These are phyloP conservation scores for Pseudocercospora cruenta DNA, from an alignment of 2,329 filamentous ascomycete species.

Conservation along the genomic window DNA sequence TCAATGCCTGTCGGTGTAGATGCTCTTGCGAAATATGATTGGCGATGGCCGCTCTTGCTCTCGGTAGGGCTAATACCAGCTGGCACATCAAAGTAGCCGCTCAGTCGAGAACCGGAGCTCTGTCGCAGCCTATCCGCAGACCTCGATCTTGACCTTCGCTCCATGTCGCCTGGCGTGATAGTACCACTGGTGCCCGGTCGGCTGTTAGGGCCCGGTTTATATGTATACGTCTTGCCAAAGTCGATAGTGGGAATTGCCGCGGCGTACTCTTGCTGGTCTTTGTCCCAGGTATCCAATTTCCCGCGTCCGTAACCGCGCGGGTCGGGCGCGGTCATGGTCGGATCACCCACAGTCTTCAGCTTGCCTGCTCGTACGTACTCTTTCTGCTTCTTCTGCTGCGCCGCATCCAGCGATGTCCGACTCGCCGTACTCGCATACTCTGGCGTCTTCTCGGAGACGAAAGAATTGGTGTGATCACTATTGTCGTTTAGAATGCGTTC, in stretches of 20 bases:
- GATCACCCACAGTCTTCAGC: constrained; percentile 72
- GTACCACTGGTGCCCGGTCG: constrained; percentile 61
- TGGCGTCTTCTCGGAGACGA: constrained; percentile 59
- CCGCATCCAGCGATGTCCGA: constrained; percentile 48
- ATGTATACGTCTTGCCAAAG: constrained; percentile 82
- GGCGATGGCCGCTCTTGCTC: constrained; percentile 29
- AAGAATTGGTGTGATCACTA: constrained; percentile 26
- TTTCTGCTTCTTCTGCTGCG: constrained; percentile 49
- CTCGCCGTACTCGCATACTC: constrained; percentile 73
- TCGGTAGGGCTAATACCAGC: constrained; percentile 31
- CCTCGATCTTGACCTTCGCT: constrained; percentile 32
- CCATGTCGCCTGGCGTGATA: constrained; percentile 44
- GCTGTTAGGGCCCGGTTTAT: constrained; percentile 52
- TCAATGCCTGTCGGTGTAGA: constrained; percentile 37
- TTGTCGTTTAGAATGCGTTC: constrained; percentile 41
- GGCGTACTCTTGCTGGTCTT: constrained; percentile 41
- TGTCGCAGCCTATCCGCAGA: constrained; percentile 34
- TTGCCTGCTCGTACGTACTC: constrained; percentile 78
- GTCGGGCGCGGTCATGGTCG: constrained; percentile 45
- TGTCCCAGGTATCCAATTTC: constrained; percentile 38
- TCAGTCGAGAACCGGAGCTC: constrained; percentile 28
- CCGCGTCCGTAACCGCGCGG: constrained; percentile 35
- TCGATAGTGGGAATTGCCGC: constrained; percentile 74
- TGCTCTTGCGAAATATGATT: constrained; percentile 40
- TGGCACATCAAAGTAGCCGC: constrained; percentile 24